Percentiles rank a stretch among this genome's conserved stretches.
These are phyloP conservation scores for Straminergon stramineum DNA, from an alignment of 225 moss, liverwort and hornwort genomes.

Conservation along the genomic window DNA sequence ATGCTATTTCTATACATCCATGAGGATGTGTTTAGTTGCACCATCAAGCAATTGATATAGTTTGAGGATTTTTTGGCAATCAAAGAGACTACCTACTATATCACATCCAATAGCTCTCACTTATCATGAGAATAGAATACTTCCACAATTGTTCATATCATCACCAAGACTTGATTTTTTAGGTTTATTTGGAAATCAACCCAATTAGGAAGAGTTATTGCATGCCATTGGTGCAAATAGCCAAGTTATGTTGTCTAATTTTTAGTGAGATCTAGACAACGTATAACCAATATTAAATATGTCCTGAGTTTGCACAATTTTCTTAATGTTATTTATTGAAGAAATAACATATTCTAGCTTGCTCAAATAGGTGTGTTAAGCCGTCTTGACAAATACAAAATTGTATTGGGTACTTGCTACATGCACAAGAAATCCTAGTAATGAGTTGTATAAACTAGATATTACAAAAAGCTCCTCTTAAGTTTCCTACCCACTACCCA, in stretches of 20 bases:
- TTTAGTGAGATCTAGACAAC: neutral
- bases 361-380: too few species aligned
- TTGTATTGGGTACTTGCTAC: too few species aligned
- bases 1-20: neutral
- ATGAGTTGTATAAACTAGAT: too few species aligned
- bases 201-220: too few species aligned
- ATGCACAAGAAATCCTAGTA: too few species aligned
- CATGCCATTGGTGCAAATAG: too few species aligned
- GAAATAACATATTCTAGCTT: neutral
- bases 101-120: neutral
- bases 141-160: neutral
- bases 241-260: neutral
- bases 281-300: neutral
- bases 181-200: too few species aligned
- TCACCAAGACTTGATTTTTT: too few species aligned
- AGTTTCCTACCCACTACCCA: too few species aligned
- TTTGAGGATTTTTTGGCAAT: neutral
- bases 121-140: neutral
- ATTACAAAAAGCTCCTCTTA: too few species aligned
- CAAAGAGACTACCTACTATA: neutral
- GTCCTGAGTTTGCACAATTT: too few species aligned
- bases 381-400: neutral
- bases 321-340: neutral
- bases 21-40: neutral
- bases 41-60: neutral